A percentile compares a stretch with the other conserved stretches of the same genome.
Conservation (phyloP, 108 stramenopile genomes). For the Fistulifera pelliculosa region DNA sequence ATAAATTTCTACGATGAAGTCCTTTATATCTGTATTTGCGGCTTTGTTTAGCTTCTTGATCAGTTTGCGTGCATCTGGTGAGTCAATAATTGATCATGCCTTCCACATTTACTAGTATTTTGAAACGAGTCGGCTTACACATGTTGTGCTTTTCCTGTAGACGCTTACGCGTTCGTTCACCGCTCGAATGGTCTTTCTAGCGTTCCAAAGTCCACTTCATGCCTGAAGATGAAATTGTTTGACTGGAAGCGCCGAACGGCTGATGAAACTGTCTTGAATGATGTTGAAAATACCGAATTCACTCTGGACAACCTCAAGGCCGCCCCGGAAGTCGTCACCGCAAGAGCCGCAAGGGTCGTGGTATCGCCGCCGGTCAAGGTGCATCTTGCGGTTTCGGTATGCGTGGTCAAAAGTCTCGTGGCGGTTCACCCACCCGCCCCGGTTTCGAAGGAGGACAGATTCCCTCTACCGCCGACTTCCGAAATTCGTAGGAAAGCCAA, state of each 20-base stretch:
- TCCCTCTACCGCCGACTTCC: slow-evolving; percentile 93
- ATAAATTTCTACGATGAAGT: no score
- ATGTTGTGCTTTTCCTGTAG: not conserved
- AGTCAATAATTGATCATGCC: no score
- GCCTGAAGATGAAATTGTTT: slow-evolving; percentile 79
- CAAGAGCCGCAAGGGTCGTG: slow-evolving; percentile 90
- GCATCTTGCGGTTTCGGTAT: slow-evolving; percentile 96
- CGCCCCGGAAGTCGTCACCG: slow-evolving; percentile 73
- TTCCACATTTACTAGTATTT: no score
- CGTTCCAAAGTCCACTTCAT: not conserved
- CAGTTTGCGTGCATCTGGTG: no score
- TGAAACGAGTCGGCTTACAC: no score
- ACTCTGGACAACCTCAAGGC: slow-evolving; percentile 65
- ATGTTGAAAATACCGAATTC: slow-evolving; percentile 58
- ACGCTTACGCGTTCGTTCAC: slow-evolving; percentile 4
- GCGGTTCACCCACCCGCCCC: slow-evolving; percentile 76
- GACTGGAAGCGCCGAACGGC: slow-evolving; percentile 93
- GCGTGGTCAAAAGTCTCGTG: slow-evolving; percentile 94
- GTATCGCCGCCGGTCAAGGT: slow-evolving; percentile 95
- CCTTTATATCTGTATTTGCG: no score
- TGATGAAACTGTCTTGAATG: slow-evolving; percentile 67
- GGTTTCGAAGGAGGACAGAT: slow-evolving; percentile 97
- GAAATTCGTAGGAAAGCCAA: slow-evolving; percentile 86
- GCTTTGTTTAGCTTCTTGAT: no score
- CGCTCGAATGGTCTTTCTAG: slow-evolving; percentile 3